Base-by-base conservation (phyloP, 2,329 filamentous ascomycete species). In the Tympanopsis confertula region DNA sequence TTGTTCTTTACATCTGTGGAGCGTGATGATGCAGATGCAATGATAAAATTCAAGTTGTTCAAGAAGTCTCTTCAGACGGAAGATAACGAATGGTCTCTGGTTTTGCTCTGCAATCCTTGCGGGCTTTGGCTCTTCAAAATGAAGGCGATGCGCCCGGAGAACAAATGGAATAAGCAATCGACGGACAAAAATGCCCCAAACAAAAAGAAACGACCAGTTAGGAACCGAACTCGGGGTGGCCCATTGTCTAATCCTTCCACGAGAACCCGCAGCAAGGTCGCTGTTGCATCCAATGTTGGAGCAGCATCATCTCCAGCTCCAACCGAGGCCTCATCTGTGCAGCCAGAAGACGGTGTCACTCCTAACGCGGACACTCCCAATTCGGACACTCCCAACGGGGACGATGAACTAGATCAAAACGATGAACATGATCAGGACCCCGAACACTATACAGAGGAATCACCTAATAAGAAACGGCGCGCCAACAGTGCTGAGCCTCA, bases 81-180 rank as follows among this genome's bases (percentile, higher is more conserved):
- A 10, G 30, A 33, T 18, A 33, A 33, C 10, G 30, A 33, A 10
- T 33, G 10, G 10, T 10, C 7, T 15, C 30, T 12, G 30, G 15
- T 33, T 15, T 18, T 17, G 10, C 30, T 33, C 15, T 33, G 30
- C 17, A 33, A 33, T 18, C 30, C 30, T 15, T 33, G 30, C 17
- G 30, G 30, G 10, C 30, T 33, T 33, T 33, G 30, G 30, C 30
- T 33, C 7, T 15, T 12, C 7, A 33, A 33, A 17, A 12, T 33
- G 10, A 33, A 18, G 30, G 7, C 10, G 7, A 33, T 33, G 30
- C 30, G 30, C 10, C 30, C 30, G 10, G 30, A 33, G 15, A 10
- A 33, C 30, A 33, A 18, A 33, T 33, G 30, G 30, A 33, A 33
- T 15, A 33, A 33, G 7, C 7, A 26, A 26, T n/a, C n/a, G n/a